Evolutionary conservation across 2,329 filamentous ascomycete genomes (phyloP).

Genomic region (Arthrobotrys pseudoclavata): DNA sequence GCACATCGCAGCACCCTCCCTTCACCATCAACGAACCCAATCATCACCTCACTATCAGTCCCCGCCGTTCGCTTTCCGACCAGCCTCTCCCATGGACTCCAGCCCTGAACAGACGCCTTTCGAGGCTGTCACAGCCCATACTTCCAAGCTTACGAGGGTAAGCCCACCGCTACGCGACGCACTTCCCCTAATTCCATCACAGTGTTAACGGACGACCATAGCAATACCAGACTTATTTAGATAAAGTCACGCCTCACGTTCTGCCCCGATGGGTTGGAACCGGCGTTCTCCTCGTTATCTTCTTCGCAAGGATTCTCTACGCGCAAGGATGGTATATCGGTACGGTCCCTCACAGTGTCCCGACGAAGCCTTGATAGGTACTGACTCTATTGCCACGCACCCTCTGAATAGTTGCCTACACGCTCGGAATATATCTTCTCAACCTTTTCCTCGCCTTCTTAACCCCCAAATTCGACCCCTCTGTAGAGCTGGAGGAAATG

Average conservation of each 20-base stretch:
- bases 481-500: conserved; percentile 92
- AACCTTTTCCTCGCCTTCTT: conserved; percentile 99
- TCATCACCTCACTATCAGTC: conserved; percentile 3
- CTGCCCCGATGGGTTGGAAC: conserved; percentile 92
- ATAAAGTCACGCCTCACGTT: conserved; percentile 90
- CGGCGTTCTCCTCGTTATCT: conserved; percentile 79
- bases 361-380: neutral
- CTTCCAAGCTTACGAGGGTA: conserved; percentile 80
- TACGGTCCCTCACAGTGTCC: conserved; percentile 67
- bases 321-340: conserved; percentile 99
- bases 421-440: conserved; percentile 96
- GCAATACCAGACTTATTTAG: conserved; percentile 94
- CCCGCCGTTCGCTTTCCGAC: conserved; percentile 8
- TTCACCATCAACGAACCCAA: neutral
- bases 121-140: conserved; percentile 88
- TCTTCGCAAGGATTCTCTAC: conserved; percentile 89
- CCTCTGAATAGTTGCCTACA: conserved; percentile 82
- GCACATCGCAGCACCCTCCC: neutral
- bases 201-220: conserved; percentile 66
- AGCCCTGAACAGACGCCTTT: conserved; percentile 93
- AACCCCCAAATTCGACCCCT: conserved; percentile 98
- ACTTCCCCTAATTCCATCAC: conserved; percentile 2
- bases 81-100: conserved; percentile 69
- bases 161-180: conserved; percentile 64
- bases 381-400: conserved; percentile 11